Conservation (phyloP, 2,329 filamentous ascomycete species). For the Pochonia chlamydosporia region DNA sequence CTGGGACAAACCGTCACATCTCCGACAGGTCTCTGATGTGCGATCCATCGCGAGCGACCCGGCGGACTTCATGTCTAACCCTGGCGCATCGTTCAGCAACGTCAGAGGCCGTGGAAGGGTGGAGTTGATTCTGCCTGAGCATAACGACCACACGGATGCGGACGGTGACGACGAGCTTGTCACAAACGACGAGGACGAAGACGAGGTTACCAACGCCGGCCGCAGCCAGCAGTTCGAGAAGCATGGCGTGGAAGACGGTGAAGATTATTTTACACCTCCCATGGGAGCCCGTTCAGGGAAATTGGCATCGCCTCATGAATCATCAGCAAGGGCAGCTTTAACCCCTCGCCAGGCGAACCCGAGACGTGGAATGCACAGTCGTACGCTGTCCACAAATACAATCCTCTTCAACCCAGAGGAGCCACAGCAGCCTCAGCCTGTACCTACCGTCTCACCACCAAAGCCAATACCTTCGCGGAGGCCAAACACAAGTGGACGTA, state of each 20-base stretch:
- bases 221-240: constrained; percentile 23
- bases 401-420: constrained; percentile 74
- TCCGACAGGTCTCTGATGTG: constrained; percentile 47
- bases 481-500: constrained; percentile 31
- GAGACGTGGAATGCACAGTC: constrained; percentile 50
- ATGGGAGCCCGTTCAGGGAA: constrained; percentile 35
- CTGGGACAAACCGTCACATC: constrained; percentile 40
- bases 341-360: constrained; percentile 26
- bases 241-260: constrained; percentile 25
- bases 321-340: constrained; percentile 22
- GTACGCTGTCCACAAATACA: constrained; percentile 75
- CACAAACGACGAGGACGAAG: constrained; percentile 69
- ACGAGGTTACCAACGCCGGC: constrained; percentile 39
- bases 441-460: constrained; percentile 38
- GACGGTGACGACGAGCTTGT: constrained; percentile 89
- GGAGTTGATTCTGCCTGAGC: constrained; percentile 26
- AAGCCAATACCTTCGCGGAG: constrained; percentile 24
- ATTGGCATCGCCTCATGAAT: constrained; percentile 27
- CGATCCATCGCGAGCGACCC: constrained; percentile 59
- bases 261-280: constrained; percentile 52
- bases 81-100: constrained; percentile 26
- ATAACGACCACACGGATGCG: constrained; percentile 66
- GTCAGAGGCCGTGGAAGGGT: constrained; percentile 30
- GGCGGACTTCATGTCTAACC: constrained; percentile 54
- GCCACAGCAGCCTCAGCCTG: constrained; percentile 27